Conservation (phyloP, 352 stramenopile genomes). For the Phytophthora nicotianae region DNA sequence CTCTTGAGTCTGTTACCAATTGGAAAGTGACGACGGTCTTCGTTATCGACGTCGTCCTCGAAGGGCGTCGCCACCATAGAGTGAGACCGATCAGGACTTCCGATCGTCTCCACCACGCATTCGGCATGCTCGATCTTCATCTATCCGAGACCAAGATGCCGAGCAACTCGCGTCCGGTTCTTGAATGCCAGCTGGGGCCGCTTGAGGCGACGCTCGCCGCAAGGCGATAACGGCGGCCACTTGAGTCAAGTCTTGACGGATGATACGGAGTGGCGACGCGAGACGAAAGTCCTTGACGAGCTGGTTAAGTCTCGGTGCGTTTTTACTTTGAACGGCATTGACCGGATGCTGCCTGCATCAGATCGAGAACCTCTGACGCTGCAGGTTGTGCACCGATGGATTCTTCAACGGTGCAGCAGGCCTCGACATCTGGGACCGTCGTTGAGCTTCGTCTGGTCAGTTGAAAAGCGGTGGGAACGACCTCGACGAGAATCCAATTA, state of each 20-base stretch:
- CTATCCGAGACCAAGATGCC: constrained; percentile 22
- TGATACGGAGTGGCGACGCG: constrained; percentile 1
- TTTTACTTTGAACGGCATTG: constrained; percentile 6
- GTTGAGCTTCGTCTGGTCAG: constrained; percentile 19
- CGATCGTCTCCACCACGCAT: constrained; percentile 18
- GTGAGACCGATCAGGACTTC: constrained; percentile 1
- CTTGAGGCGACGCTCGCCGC: background rate
- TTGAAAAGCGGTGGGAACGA: constrained; percentile 8
- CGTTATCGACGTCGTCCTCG: background rate
- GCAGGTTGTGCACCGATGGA: constrained; percentile 1
- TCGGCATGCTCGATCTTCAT: constrained; percentile 28
- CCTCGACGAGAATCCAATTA: constrained; percentile 1
- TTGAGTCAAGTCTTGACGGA: too few relatives aligned
- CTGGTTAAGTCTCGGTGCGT: constrained; percentile 7
- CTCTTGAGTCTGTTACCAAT: constrained; percentile 16
- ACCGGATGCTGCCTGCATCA: constrained; percentile 8
- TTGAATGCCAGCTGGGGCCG: constrained; percentile 26
- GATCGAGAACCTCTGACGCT: constrained; percentile 7
- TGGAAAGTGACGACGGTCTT: constrained; percentile 16
- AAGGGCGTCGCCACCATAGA: background rate
- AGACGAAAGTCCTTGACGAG: background rate
- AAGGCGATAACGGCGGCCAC: constrained; percentile 1
- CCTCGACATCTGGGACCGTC: constrained; percentile 14
- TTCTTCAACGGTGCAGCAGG: background rate
- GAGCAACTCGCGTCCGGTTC: constrained; percentile 32